Conservation (phyloP, 2,329 filamentous ascomycete species). For the Neofusicoccum kwambonambiense region DNA sequence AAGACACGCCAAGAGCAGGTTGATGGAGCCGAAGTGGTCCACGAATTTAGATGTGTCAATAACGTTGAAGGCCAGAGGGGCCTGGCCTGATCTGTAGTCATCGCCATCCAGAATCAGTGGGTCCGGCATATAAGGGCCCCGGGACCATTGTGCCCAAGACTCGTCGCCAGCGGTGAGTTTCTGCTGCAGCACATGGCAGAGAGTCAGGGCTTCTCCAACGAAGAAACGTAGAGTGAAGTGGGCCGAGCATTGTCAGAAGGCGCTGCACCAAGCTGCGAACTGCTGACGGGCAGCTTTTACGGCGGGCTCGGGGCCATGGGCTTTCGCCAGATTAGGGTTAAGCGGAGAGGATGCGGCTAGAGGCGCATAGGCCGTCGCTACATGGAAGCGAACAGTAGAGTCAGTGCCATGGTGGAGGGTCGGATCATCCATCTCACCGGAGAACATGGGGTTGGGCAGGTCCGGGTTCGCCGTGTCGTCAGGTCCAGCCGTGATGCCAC, state of each 20-base stretch:
- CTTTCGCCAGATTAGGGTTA: not conserved
- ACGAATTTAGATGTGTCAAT: conserved; percentile 55
- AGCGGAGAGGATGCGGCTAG: conserved; percentile 19
- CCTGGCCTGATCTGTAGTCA: conserved; percentile 38
- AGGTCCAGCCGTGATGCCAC: conserved; percentile 26
- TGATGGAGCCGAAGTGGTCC: conserved; percentile 45
- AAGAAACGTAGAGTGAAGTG: conserved; percentile 48
- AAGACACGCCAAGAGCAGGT: conserved; percentile 36
- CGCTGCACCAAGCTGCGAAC: conserved; percentile 48
- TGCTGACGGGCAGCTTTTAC: conserved; percentile 43
- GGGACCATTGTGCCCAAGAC: conserved; percentile 23
- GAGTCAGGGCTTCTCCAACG: conserved; percentile 50
- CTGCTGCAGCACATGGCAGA: conserved; percentile 54
- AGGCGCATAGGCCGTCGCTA: conserved; percentile 37
- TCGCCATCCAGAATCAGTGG: conserved; percentile 38
- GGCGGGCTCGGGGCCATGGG: not conserved
- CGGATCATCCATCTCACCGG: conserved; percentile 34
- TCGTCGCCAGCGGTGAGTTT: conserved; percentile 17
- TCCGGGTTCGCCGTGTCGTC: conserved; percentile 15
- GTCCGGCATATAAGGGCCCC: conserved; percentile 46
- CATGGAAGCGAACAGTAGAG: conserved; percentile 57
- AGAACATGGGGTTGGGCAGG: conserved; percentile 46
- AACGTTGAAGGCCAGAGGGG: conserved; percentile 50
- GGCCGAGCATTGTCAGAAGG: conserved; percentile 36
- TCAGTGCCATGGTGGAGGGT: conserved; percentile 51